Conservation (phyloP, 257 asterid species). For the Solanum infundibuliforme region DNA sequence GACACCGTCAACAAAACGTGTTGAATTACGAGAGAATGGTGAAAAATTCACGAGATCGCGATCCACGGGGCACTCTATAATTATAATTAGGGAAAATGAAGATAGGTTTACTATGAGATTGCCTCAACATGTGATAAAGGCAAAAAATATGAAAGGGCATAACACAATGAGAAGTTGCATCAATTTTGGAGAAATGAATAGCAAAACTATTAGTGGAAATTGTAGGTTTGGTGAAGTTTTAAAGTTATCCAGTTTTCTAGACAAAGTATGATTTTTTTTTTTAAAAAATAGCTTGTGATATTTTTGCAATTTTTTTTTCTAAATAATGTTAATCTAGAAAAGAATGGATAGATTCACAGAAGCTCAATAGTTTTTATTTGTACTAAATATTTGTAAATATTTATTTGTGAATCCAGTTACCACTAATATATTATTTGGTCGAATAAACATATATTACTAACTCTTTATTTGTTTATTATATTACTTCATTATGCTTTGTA, state of each 20-base stretch:
- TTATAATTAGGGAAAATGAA: conserved; percentile 16
- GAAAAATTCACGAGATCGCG: conserved; percentile 48
- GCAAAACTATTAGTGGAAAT: conserved; percentile 1
- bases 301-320: background rate
- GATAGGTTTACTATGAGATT: conserved; percentile 59
- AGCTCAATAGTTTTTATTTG: background rate
- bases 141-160: conserved; percentile 35
- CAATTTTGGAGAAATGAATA: conserved; percentile 34
- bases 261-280: background rate
- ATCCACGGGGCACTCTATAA: conserved; percentile 76
- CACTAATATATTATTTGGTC: background rate
- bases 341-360: background rate
- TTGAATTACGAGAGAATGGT: background rate
- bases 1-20: background rate
- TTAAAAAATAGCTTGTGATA: background rate
- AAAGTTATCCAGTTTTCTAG: background rate
- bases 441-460: background rate
- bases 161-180: conserved; percentile 51
- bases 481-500: too few relatives aligned
- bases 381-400: background rate
- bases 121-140: conserved; percentile 46
- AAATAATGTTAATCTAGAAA: background rate
- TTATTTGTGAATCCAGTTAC: background rate
- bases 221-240: conserved; percentile 22
- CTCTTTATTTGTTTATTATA: background rate